Percentiles rank a stretch among this genome's conserved stretches.
Conservation (phyloP, 495 filamentous ascomycete genomes). For the Hypoxylon intermedium region DNA sequence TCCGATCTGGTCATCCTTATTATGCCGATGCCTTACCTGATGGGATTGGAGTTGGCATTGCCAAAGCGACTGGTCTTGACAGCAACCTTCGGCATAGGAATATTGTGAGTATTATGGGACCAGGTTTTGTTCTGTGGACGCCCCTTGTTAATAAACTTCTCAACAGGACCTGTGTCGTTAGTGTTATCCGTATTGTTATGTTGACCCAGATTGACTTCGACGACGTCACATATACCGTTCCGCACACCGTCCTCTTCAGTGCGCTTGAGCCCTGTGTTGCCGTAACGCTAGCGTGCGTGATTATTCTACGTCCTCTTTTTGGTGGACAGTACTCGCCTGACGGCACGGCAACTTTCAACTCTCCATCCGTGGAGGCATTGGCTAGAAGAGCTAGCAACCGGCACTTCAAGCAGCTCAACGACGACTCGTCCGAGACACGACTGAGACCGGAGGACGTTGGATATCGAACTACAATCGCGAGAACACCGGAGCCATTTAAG, state of each 20-base stretch:
- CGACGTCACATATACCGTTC: constrained; percentile 38
- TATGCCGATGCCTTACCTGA: constrained; percentile 40
- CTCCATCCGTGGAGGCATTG: constrained; percentile 11
- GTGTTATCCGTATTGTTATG: constrained; percentile 29
- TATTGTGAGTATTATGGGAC: constrained; percentile 30
- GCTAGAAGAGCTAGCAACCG: constrained; percentile 30
- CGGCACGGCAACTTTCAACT: constrained; percentile 24
- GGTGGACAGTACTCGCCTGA: constrained; percentile 26
- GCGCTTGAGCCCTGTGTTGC: constrained; percentile 40
- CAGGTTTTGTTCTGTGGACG: not conserved
- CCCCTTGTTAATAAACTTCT: not conserved
- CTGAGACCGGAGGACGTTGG: constrained; percentile 35
- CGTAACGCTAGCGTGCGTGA: constrained; percentile 39
- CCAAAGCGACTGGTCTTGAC: constrained; percentile 34
- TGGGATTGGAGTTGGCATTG: constrained; percentile 32
- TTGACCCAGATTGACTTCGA: constrained; percentile 37
- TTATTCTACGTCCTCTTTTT: constrained; percentile 42
- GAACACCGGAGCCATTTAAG: constrained; percentile 23
- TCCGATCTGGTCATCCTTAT: constrained; percentile 41
- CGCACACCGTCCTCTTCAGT: constrained; percentile 36
- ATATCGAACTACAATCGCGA: constrained; percentile 27
- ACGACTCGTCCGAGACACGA: constrained; percentile 42
- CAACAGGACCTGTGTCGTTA: constrained; percentile 38
- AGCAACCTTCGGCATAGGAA: constrained; percentile 38
- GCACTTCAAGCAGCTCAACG: constrained; percentile 39